Evolutionary conservation across 2,329 filamentous ascomycete species (phyloP), one percentile per base, ranked within the genome.

Genomic region (Fusarium fujikuroi): DNA sequence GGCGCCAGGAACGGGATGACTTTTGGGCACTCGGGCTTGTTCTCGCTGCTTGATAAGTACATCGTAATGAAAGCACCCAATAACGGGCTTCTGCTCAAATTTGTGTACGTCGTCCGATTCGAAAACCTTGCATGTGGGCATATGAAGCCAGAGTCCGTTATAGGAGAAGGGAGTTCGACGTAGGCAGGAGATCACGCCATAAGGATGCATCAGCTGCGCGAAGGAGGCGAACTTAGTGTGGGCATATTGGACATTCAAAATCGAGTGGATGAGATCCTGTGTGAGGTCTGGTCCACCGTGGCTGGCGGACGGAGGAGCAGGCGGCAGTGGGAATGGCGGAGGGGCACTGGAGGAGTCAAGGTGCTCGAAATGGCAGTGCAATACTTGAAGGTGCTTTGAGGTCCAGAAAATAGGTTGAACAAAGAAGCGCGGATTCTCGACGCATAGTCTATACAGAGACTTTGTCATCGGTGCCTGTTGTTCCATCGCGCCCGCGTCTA

Each of bases 61-160:
- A 12, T 50, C 30, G 10, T 34, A 50, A 0, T 50, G 47, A 19
- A 23, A 50, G 16, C 18, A 2, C 1, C 47, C 30, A 14, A 50
- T 3, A 0, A 34, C 7, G 7, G 30, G 47, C 9, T 3, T 4
- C 21, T 5, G 7, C 47, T 50, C 14, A 2, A 50, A 2, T 2
- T 34, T 7, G 2, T 14, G 9, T 12, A 6, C 1, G 12, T 21
- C 2, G 15, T 3, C 16, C 2, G 21, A 7, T 9, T 5, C 6
- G 9, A 10, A 47, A 4, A 47, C 19, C 0, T 47, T 2, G 19
- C 44, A 50, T 10, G 14, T 9, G 1, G 30, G 21, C 5, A 4
- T 6, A 2, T 50, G 47, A 9, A 50, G 9, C 3, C 4, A 9
- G 12, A n/a, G 10, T 12, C 18, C 12, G 7, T 50, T 34, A 15